Percentiles rank a stretch among this genome's conserved stretches.
These are phyloP conservation scores for Aspergillus neotritici DNA, from an alignment of 2,329 filamentous ascomycete species.

Conservation along the genomic window DNA sequence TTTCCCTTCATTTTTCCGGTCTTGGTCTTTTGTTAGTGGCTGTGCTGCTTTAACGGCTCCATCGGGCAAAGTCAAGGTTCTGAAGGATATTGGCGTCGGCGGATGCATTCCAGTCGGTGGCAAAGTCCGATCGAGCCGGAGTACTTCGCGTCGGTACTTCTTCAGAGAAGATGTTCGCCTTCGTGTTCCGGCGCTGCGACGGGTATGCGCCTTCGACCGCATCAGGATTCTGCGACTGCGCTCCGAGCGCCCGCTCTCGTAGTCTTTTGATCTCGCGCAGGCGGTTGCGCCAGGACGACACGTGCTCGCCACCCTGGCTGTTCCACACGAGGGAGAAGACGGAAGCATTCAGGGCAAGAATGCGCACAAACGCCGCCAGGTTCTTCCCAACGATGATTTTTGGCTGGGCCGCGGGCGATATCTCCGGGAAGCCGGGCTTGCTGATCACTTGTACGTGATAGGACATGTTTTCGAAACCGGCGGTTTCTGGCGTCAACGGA, in stretches of 20 bases:
- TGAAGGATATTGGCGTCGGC: constrained; percentile 35
- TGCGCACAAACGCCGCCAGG: constrained; percentile 76
- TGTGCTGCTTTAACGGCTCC: constrained; percentile 28
- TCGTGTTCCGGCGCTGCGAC: constrained; percentile 33
- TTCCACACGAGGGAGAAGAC: constrained; percentile 92
- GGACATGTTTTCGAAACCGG: constrained; percentile 49
- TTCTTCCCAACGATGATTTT: constrained; percentile 83
- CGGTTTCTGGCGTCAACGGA: constrained; percentile 24
- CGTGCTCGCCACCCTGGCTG: constrained; percentile 65
- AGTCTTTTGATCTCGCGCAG: constrained; percentile 78
- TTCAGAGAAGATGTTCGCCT: constrained; percentile 34
- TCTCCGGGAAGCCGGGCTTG: constrained; percentile 81
- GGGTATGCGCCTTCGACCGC: constrained; percentile 28
- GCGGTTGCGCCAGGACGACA: constrained; percentile 84
- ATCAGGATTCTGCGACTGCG: constrained; percentile 25
- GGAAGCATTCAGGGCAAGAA: constrained; percentile 85
- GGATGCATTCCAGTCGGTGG: constrained; percentile 33
- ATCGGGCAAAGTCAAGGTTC: constrained; percentile 40
- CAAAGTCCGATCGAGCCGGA: constrained; percentile 31
- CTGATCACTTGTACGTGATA: constrained; percentile 88
- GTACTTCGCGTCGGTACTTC: constrained; percentile 27
- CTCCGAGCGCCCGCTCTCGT: constrained; percentile 52
- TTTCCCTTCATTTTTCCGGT: background rate
- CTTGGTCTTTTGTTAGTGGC: background rate
- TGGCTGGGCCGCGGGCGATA: constrained; percentile 80